Percentiles rank a stretch among this genome's conserved stretches.
These are phyloP conservation scores for Endotrypanum monterogeii DNA, from an alignment of 208 protist genomes.

Conservation along the genomic window DNA sequence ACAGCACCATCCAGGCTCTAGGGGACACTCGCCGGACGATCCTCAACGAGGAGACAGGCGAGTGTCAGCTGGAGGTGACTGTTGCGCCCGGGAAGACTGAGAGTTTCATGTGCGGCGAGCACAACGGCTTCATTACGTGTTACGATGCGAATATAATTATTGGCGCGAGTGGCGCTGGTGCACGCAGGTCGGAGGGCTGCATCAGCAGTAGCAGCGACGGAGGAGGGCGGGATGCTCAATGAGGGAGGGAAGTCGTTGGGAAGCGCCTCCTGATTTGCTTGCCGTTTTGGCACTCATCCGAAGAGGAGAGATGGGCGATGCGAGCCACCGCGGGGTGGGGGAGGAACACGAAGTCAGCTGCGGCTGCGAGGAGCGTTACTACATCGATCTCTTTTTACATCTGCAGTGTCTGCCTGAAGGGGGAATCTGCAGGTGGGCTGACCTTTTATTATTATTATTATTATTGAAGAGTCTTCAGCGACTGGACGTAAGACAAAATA, in stretches of 20 bases:
- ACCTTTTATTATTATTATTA: constrained; percentile 5
- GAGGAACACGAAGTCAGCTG: background rate
- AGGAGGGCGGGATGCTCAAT: background rate
- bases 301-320: background rate
- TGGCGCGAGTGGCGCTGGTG: background rate
- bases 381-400: no score
- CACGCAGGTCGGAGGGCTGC: background rate
- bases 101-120: constrained; percentile 78
- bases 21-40: constrained; percentile 38
- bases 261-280: background rate
- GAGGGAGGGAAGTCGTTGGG: background rate
- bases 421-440: background rate
- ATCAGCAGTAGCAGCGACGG: background rate
- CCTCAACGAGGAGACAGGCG: constrained; percentile 44
- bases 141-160: constrained; percentile 47
- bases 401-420: background rate
- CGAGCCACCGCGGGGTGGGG: background rate
- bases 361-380: background rate
- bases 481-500: constrained; percentile 4
- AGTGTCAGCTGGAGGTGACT: constrained; percentile 42
- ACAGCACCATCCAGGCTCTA: constrained; percentile 52
- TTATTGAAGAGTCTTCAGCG: constrained; percentile 12
- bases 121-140: constrained; percentile 58
- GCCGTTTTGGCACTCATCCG: no score
- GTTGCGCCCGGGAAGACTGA: constrained; percentile 60